Evolutionary conservation across 1,284 basidiomycete genomes (phyloP).

Genomic region (Tetrapyrgos nigripes): DNA sequence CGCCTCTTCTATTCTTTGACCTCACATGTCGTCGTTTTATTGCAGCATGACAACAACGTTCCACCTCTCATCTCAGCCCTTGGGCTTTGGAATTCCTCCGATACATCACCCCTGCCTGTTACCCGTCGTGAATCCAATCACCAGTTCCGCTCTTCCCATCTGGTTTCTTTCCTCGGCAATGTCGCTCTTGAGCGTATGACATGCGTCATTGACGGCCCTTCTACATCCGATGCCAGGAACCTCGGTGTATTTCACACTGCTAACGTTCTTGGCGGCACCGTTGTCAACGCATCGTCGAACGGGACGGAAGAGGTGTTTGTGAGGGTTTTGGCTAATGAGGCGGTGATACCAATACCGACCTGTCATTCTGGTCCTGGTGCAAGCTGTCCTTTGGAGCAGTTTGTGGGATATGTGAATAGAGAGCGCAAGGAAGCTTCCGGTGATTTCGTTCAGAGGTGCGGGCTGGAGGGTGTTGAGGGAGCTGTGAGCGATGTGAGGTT

Average conservation of each 20-base stretch:
- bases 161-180: conserved; percentile 47
- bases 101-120: conserved; percentile 42
- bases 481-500: conserved; percentile 13
- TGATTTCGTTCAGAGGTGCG: conserved; percentile 44
- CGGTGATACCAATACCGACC: conserved; percentile 43
- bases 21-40: not conserved
- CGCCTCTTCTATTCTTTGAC: not conserved
- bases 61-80: conserved; percentile 49
- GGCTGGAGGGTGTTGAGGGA: conserved; percentile 32
- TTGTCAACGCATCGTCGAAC: conserved; percentile 12
- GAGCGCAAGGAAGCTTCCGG: conserved; percentile 35
- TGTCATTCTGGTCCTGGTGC: conserved; percentile 44
- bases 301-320: conserved; percentile 32
- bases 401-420: conserved; percentile 34
- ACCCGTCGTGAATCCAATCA: conserved; percentile 31
- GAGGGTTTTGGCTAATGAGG: conserved; percentile 44
- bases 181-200: conserved; percentile 46
- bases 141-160: conserved; percentile 44
- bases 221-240: conserved; percentile 16
- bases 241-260: conserved; percentile 14
- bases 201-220: conserved; percentile 29
- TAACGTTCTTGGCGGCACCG: conserved; percentile 15
- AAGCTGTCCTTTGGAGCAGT: conserved; percentile 41
- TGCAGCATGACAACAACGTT: conserved; percentile 51
- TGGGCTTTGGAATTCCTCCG: conserved; percentile 48